Evolutionary conservation across 169 alveolate genomes (phyloP), one percentile per base, ranked within the genome.

Genomic region (Plasmodium chabaudi): DNA sequence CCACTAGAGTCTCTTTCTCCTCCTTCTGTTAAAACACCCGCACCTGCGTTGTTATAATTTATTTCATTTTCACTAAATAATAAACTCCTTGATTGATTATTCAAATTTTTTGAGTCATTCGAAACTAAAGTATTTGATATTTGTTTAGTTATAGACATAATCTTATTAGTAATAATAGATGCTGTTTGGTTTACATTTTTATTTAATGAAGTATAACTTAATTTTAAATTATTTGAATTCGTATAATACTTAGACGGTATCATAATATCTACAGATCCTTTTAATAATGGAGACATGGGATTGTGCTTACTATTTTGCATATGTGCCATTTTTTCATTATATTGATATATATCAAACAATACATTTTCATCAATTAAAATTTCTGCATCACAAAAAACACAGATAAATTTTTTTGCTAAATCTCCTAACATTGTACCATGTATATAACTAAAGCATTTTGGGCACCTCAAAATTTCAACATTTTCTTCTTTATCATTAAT

Each of bases 241-340:
- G 65, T 34, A 71, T 88, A 92, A 60, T 93, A 93, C 12, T 67
- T 86, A 10, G 88, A 70, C 1, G 96, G 96, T 3, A 94, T 93
- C 2, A 93, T 65, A 57, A 79, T 92, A 65, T 93, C 96, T 25
- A 93, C 92, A 72, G 94, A 92, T 1, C 95, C 95, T 55, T 87
- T 82, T 63, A 88, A 57, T 19, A 92, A 82, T 12, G 94, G 94
- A n/a, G 95, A 79, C 12, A 79, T 15, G 44, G 39, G 15, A 56
- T 47, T 2, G 21, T 67, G 34, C 9, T 87, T 87, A 4, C 23
- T 49, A 56, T 68, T 27, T 17, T 71, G 60, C 44, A 67, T 42
- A 7, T 69, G 51, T 12, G 49, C 68, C 39, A 74, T 57, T 44
- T 86, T 67, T 19, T 88, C 92, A 82, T 82, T 88, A 47, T 92